Base-by-base conservation (phyloP, 768 basidiomycete genomes). In the Xanthoconium stramineum region DNA sequence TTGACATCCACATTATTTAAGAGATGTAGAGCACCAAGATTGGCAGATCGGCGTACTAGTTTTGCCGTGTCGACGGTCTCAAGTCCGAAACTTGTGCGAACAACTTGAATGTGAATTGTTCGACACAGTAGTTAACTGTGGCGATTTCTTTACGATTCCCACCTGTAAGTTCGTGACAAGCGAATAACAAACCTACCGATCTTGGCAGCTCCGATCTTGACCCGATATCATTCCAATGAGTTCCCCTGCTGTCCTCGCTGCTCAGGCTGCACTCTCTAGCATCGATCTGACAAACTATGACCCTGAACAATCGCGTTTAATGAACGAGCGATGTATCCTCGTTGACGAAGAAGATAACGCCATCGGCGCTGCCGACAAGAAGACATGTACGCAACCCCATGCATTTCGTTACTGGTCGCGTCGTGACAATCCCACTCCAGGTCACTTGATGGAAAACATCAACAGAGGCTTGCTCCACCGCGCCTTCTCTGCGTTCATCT, bases 381-480 rank as follows among this genome's bases (percentile, higher is more conserved):
- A 98, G 77, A 94, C 91, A 20, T 98, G 96, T 94, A 65, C 62
- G 88, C 51, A 28, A 40, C 11, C 76, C 7, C 45, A 48, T 62
- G 11, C 29, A 36, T 56, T 24, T 49, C 36, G 30, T n/a, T 54
- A 17, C 45, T 36, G 33, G 43, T 36, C 24, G 32, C 37, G 20
- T 43, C 24, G 38, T 49, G 50, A 56, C 52, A 24, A 30, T 57
- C 10, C 33, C 20, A 45, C 45, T 11, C 52, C 28, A 69, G 95
- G 95, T 71, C 97, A 98, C 74, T 76, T 99, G 53, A 98, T 99
- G 94, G 88, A 90, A 70, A 97, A 97, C 71, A 96, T 98, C 67
- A 84, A 86, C 70, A 87, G 88, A 66, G 95, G 95, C 14, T 82
- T 98, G 40, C 85, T 99, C 28, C 97, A 99, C 72, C 89, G 97